Evolutionary conservation across 495 filamentous ascomycete species (phyloP).

Genomic region (Xeromyces bisporus): DNA sequence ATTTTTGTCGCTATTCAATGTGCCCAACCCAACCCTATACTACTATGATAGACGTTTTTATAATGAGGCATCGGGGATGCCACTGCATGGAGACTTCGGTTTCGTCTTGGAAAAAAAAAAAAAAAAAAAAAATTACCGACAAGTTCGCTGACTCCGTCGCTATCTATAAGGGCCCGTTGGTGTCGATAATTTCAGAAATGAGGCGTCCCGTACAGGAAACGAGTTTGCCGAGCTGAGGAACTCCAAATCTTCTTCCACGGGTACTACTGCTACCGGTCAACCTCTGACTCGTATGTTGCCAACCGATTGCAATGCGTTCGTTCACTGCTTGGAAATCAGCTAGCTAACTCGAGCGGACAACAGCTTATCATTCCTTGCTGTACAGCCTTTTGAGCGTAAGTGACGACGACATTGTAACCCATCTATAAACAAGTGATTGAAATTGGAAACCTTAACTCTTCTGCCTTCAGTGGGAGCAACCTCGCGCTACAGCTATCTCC

Average conservation of each 20-base stretch:
- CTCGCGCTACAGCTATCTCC: conserved; percentile 70
- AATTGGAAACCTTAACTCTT: too few relatives aligned
- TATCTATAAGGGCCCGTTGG: conserved; percentile 42
- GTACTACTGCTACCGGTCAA: conserved; percentile 65
- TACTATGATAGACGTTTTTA: too few relatives aligned
- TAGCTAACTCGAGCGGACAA: conserved; percentile 7
- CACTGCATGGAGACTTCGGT: too few relatives aligned
- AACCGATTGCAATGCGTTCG: background rate
- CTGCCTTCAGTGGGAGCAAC: conserved; percentile 49
- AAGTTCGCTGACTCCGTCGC: conserved; percentile 13
- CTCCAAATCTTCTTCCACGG: conserved; percentile 46
- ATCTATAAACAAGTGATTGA: too few relatives aligned
- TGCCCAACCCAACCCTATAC: too few relatives aligned
- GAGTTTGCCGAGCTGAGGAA: conserved; percentile 66
- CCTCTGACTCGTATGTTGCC: conserved; percentile 54
- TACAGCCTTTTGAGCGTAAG: conserved; percentile 66
- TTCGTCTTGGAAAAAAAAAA: too few relatives aligned
- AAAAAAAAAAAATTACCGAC: too few relatives aligned
- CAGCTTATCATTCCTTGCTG: conserved; percentile 89
- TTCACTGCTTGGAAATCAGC: background rate
- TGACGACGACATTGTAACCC: too few relatives aligned
- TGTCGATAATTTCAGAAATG: conserved; percentile 58
- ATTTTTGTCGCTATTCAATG: too few relatives aligned
- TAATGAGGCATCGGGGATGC: too few relatives aligned
- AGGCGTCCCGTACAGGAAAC: conserved; percentile 48